A percentile compares a stretch with the other conserved stretches of the same genome.
phyloP scores from a whole-genome alignment of 305 asterid species.

The Solanum hybrid region DNA sequence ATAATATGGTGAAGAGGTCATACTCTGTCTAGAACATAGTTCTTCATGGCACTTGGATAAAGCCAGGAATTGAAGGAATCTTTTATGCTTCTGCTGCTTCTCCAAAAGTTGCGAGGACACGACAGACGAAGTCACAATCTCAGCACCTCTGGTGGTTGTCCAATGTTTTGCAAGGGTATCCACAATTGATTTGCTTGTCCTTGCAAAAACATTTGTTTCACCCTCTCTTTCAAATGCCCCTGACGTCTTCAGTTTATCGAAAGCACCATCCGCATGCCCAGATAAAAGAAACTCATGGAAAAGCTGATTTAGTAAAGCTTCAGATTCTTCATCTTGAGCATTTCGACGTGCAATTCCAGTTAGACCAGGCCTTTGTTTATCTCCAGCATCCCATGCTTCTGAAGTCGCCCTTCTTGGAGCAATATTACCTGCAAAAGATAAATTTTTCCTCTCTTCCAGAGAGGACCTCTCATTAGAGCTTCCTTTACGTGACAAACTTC shows the following conservation, averaged over 20 bases:
- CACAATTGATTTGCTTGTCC: constrained; percentile 82
- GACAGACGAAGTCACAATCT: constrained; percentile 62
- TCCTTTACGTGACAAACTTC: constrained; percentile 89
- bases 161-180: constrained; percentile 96
- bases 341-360: constrained; percentile 54
- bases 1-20: constrained; percentile 16
- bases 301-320: constrained; percentile 74
- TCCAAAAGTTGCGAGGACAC: constrained; percentile 72
- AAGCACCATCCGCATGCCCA: constrained; percentile 70
- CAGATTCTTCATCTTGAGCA: constrained; percentile 91
- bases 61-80: constrained; percentile 90
- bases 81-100: constrained; percentile 82
- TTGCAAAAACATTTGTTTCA: constrained; percentile 67
- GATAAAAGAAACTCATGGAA: constrained; percentile 72
- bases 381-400: constrained; percentile 77
- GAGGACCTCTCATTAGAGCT: constrained; percentile 70
- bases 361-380: constrained; percentile 51
- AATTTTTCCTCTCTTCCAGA: constrained; percentile 53
- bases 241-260: constrained; percentile 51
- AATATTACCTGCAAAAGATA: constrained; percentile 46
- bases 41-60: constrained; percentile 94
- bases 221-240: constrained; percentile 95
- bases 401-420: constrained; percentile 81
- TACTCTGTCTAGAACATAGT: constrained; percentile 77
- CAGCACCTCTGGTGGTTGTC: constrained; percentile 93